Base-by-base conservation (phyloP, 805 yeast species). In the Hemisphaericaspora nanyangensis region DNA sequence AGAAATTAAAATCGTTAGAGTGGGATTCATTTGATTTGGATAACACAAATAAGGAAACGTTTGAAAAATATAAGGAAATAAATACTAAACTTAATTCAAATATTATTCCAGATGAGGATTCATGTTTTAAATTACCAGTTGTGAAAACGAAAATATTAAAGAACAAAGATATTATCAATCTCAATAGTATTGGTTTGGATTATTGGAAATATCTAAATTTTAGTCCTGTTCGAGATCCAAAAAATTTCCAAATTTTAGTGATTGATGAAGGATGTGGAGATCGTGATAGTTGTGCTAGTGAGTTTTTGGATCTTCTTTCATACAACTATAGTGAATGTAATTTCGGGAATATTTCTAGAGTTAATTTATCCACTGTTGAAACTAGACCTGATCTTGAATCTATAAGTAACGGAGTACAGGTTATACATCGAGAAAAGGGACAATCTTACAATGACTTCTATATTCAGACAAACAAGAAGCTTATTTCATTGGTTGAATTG, bases 191-290 rank as follows among this genome's bases (percentile, higher is more conserved):
- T 24, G 78, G 76, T 34, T 56, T 73, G 13, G 56, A 60, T 42
- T 74, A 73, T 50, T 82, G 82, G 89, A 78, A 67, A 48, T 60
- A 70, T 31, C 52, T 85, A 48, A 74, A 77, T 42, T 67, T 84
- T 35, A 70, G 72, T 31, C 86, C 91, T 0, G 49, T 73, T 6
- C 54, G 57, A 17, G 72, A 70, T 1, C 56, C 62, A 1, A 81
- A 82, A 44, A 63, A 74, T 42, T 74, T 81, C 42, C 75, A 74
- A 39, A 57, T 79, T 6, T 45, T 83, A 7, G 50, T 81, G 43
- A 50, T 85, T 1, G 48, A 64, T 2, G 72, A 68, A 44, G 39
- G 43, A 20, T 45, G 42, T 13, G 49, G 38, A 39, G 35, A 39
- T 38, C 46, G 48, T 45, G 28, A 65, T 60, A 4, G 54, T 20